Evolutionary conservation across 257 asterid species (phyloP).

Genomic region (Nicotiana paniculata): DNA sequence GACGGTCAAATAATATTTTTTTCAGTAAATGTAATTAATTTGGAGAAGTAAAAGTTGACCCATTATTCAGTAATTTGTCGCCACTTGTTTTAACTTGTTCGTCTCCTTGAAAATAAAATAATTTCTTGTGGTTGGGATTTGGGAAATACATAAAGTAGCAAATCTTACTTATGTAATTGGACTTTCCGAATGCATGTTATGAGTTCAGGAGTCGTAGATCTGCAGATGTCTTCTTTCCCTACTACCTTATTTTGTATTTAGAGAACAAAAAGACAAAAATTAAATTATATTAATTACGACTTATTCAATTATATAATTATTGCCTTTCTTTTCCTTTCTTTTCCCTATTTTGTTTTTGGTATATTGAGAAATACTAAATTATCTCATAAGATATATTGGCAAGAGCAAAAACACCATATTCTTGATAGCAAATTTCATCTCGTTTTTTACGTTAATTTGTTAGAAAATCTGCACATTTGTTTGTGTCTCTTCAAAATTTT

Average conservation of each 20-base stretch:
- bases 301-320: too few species aligned
- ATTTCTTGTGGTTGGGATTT: neutral
- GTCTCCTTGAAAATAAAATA: neutral
- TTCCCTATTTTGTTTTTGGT: too few species aligned
- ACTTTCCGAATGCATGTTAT: neutral
- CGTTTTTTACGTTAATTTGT: too few species aligned
- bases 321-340: too few species aligned
- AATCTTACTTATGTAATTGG: neutral
- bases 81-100: neutral
- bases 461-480: too few species aligned
- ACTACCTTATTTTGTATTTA: neutral
- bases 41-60: neutral
- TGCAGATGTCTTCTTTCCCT: neutral
- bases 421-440: too few species aligned
- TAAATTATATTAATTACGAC: too few species aligned
- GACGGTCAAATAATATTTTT: neutral
- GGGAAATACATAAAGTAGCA: neutral
- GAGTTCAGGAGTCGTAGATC: neutral
- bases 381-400: too few species aligned
- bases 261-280: neutral
- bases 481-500: too few species aligned
- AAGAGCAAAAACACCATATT: too few species aligned
- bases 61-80: neutral
- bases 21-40: neutral
- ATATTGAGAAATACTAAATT: too few species aligned